Evolutionary conservation across 345 rosid species (phyloP), one percentile per base, ranked within the genome.

Genomic region (Toxicodendron radicans): DNA sequence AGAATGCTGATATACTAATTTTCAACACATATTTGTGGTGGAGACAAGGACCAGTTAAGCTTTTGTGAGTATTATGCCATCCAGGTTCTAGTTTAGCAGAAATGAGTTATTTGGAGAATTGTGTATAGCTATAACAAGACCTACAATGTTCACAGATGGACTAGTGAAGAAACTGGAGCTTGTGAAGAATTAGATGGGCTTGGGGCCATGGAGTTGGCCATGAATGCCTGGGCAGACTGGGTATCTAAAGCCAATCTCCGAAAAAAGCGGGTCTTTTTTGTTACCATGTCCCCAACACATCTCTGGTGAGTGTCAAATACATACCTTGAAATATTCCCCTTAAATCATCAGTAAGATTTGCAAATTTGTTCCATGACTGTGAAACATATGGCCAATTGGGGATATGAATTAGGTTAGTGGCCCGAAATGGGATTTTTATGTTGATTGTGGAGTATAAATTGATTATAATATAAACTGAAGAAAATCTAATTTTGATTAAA

Each of bases 11-110:
- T 73, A 89, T 93, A 73, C 81, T 95, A 57, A 85, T 95, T 63
- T 95, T 95, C 81, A 95, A 95, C 78, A 80, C 98, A 0, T 95
- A 95, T 82, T 81, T 95, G 85, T 95, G 99, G 99, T 95, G 99
- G 99, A 93, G 99, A 81, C 97, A 91, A 84, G 96, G 87, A 66
- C 91, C 99, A 32, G 89, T 95, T 58, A 95, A 93, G 89, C 81
- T 95, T 56, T 79, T 75, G 99, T 93, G 74, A 83, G 93, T 84
- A 33, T 64, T 27, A 18, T 20, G 12, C 41, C 35, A 24, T 58
- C 21, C 12, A 21, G 45, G 17, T 75, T 77, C 57, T 41, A 68
- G 41, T 60, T 73, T 66, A 8, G 64, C 63, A 68, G 57, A 66
- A 58, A 12, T 17, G 35, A 38, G 16, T 11, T 53, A 7, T 18